Evolutionary conservation across 805 yeast species (phyloP).

Genomic region (Ogataea allantospora): DNA sequence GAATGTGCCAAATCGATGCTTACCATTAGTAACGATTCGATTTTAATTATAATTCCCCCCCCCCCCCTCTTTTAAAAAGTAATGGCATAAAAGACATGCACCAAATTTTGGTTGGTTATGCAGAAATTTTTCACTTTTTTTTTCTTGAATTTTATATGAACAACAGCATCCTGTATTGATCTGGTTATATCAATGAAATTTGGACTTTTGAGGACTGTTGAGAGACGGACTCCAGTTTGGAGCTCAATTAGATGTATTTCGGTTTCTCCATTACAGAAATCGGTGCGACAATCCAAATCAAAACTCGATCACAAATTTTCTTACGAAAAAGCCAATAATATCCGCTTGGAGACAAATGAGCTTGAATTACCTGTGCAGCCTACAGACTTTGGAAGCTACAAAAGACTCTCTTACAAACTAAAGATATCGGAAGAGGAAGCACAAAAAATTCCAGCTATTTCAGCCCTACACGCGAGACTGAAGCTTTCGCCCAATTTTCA

Average conservation of each 20-base stretch:
- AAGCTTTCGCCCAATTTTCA: conserved; percentile 56
- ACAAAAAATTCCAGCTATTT: conserved; percentile 62
- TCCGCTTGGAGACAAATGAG: conserved; percentile 13
- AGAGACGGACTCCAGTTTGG: not conserved
- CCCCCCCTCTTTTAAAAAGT: not conserved
- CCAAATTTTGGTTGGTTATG: conserved; percentile 5
- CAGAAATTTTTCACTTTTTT: conserved; percentile 15
- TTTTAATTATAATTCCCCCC: not conserved
- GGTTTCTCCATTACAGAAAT: conserved; percentile 13
- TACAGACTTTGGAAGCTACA: conserved; percentile 34
- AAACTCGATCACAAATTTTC: conserved; percentile 26
- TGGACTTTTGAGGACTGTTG: not conserved
- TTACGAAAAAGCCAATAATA: conserved; percentile 29
- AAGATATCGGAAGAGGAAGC: conserved; percentile 52
- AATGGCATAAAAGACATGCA: not conserved
- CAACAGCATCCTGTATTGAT: not conserved
- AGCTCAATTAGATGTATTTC: conserved; percentile 11
- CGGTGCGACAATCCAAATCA: conserved; percentile 8
- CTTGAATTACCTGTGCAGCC: conserved; percentile 22
- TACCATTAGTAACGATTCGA: conserved; percentile 1
- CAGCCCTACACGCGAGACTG: conserved; percentile 76
- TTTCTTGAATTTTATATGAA: not conserved
- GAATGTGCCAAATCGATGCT: not conserved
- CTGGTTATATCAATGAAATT: conserved; percentile 6
- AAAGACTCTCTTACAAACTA: conserved; percentile 25